These are phyloP conservation scores for Mycena floridula DNA, from an alignment of 768 basidiomycete genomes.

Conservation along the genomic window DNA sequence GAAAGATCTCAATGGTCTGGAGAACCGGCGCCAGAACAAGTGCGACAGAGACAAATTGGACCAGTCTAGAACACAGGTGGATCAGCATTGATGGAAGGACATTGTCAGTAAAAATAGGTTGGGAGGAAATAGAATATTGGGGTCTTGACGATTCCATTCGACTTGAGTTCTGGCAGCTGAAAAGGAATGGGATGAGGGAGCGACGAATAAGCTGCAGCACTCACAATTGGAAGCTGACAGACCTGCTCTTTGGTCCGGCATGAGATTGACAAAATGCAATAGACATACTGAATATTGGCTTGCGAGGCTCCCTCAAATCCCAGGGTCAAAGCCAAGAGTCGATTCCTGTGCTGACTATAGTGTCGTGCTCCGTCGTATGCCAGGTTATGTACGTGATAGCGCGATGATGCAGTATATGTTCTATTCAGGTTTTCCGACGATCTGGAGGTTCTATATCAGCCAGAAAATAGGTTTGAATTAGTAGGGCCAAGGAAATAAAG, in stretches of 20 bases:
- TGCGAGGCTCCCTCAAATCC: conserved; percentile 72
- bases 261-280: conserved; percentile 32
- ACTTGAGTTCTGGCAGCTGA: conserved; percentile 88
- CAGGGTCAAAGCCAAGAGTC: conserved; percentile 94
- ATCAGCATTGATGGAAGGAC: too few species aligned
- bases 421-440: conserved; percentile 77
- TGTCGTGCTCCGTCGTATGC: conserved; percentile 80
- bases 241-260: conserved; percentile 13
- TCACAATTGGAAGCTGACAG: conserved; percentile 40
- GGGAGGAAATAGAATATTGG: conserved; percentile 80
- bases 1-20: too few species aligned
- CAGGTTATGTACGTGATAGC: conserved; percentile 99
- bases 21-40: too few species aligned
- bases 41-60: too few species aligned
- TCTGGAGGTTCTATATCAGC: conserved; percentile 52
- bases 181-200: background rate
- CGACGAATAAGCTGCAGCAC: too few species aligned
- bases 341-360: conserved; percentile 85
- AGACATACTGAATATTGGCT: conserved; percentile 71
- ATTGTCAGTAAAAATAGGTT: too few species aligned
- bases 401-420: conserved; percentile 80
- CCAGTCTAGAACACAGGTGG: too few species aligned
- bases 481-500: background rate
- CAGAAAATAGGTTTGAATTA: conserved; percentile 83
- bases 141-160: conserved; percentile 91